A percentile compares a stretch with the other conserved stretches of the same genome.
Evolutionary conservation across 345 rosid species (phyloP).

Genomic region (Toxicodendron radicans): DNA sequence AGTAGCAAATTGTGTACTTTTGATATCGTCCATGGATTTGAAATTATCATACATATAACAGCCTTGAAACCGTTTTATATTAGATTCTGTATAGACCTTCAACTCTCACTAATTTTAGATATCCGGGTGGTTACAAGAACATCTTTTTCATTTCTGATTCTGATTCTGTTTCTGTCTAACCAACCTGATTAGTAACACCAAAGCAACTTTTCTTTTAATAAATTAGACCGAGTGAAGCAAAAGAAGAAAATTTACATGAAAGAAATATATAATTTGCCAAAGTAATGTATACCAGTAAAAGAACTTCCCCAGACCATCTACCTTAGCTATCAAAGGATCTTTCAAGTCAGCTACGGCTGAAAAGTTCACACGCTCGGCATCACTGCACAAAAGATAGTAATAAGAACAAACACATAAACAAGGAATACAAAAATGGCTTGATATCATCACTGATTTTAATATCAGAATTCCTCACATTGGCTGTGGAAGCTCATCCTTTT

Average conservation of each 20-base stretch:
- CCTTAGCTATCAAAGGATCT: slow-evolving; percentile 78
- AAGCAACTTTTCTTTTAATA: too few species aligned
- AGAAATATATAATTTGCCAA: too few species aligned
- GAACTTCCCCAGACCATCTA: slow-evolving; percentile 18
- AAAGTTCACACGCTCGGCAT: slow-evolving; percentile 60
- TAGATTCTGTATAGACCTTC: neutral
- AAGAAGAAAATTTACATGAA: too few species aligned
- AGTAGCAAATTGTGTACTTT: neutral
- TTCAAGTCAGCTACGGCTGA: slow-evolving; percentile 54
- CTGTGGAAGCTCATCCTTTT: slow-evolving; percentile 67
- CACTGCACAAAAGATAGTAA: slow-evolving; percentile 40
- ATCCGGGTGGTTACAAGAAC: neutral
- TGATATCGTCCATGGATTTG: too few species aligned
- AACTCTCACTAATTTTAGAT: neutral
- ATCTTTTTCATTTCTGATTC: neutral
- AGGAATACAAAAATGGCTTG: neutral
- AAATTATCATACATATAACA: neutral
- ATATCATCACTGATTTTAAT: neutral
- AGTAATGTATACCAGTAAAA: too few species aligned
- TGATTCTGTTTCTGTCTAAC: neutral
- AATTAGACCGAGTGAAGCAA: too few species aligned
- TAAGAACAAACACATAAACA: neutral
- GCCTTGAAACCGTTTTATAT: neutral
- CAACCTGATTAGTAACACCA: too few species aligned
- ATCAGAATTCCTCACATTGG: slow-evolving; percentile 49